Evolutionary conservation across 305 asterid genomes (phyloP).

Genomic region (Fraxinus sp.): DNA sequence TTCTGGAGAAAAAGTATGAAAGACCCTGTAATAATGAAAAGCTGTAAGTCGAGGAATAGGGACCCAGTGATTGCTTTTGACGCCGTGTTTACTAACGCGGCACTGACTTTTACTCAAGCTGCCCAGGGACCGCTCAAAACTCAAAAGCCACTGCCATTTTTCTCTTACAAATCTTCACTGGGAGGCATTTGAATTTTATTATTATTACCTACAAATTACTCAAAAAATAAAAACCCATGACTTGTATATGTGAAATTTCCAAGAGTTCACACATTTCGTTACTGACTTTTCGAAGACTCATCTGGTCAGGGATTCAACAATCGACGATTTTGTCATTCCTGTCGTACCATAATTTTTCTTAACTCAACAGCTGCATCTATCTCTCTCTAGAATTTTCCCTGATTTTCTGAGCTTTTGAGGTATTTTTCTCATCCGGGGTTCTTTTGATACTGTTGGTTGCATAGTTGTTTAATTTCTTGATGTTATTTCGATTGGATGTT

Average conservation of each 20-base stretch:
- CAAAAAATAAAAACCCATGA: neutral
- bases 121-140: neutral
- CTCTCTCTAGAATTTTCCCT: neutral
- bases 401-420: constrained; percentile 21
- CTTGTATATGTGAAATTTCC: neutral
- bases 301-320: neutral
- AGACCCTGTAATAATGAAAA: too few relatives aligned
- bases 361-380: neutral
- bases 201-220: too few relatives aligned
- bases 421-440: constrained; percentile 14
- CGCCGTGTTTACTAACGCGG: neutral
- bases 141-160: neutral
- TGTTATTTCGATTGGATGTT: neutral
- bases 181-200: neutral
- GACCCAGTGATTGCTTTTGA: neutral
- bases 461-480: neutral
- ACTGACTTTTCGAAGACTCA: neutral
- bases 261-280: neutral
- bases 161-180: neutral
- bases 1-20: too few relatives aligned
- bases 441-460: neutral
- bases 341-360: neutral
- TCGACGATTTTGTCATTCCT: neutral
- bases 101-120: neutral
- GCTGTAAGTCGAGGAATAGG: neutral